Evolutionary conservation across 2,329 filamentous ascomycete genomes (phyloP).

Genomic region (Rhytidhysteron rufulum): DNA sequence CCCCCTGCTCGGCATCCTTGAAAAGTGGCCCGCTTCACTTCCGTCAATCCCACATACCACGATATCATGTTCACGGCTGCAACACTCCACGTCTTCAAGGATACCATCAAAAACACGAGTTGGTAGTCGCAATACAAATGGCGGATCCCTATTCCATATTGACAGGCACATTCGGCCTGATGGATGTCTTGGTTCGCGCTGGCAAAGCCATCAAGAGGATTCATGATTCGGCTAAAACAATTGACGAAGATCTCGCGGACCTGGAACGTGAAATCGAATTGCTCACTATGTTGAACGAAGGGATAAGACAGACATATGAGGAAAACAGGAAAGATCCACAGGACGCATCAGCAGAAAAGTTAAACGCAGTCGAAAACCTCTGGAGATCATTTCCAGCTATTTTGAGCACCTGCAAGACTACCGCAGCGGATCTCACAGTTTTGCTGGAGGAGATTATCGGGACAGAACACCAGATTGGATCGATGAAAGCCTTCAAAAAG

Average conservation of each 20-base stretch:
- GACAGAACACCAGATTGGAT: background rate
- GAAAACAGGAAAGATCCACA: background rate
- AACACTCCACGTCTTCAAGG: no score
- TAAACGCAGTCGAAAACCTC: background rate
- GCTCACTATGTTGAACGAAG: constrained; percentile 1
- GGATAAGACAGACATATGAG: background rate
- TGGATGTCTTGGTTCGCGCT: constrained; percentile 10
- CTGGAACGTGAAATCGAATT: constrained; percentile 10
- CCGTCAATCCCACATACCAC: no score
- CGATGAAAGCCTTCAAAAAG: background rate
- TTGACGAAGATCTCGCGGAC: constrained; percentile 11
- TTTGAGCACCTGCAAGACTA: constrained; percentile 8
- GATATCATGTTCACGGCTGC: no score
- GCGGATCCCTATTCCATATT: constrained; percentile 14
- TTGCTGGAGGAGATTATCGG: constrained; percentile 1
- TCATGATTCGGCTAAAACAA: background rate
- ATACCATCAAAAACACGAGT: no score
- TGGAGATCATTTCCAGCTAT: background rate
- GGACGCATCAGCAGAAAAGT: background rate
- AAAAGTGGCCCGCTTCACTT: no score
- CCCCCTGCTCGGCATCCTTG: no score
- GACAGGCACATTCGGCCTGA: constrained; percentile 7
- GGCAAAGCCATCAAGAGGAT: constrained; percentile 4
- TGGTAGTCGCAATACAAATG: no score
- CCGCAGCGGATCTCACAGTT: background rate